Evolutionary conservation across 768 basidiomycete genomes (phyloP).

Genomic region (Termitomyces sp.): DNA sequence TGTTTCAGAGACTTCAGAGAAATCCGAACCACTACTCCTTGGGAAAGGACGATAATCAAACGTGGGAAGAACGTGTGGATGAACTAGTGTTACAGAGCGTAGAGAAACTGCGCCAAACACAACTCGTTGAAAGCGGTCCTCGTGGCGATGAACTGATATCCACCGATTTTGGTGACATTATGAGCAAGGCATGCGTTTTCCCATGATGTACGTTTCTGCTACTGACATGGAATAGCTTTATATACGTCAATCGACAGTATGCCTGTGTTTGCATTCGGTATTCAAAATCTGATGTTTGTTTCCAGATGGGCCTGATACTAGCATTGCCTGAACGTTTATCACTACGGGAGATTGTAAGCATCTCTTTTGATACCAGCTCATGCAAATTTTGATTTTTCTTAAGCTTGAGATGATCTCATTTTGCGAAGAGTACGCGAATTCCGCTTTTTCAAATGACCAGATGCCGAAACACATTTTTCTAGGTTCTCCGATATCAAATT

Average conservation of each 20-base stretch:
- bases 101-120: constrained; percentile 48
- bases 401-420: constrained; percentile 61
- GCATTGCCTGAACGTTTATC: constrained; percentile 3
- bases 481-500: constrained; percentile 68
- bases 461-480: background rate
- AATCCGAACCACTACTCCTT: constrained; percentile 78
- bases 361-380: constrained; percentile 1
- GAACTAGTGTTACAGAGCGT: constrained; percentile 70
- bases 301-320: constrained; percentile 64
- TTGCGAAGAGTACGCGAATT: constrained; percentile 56
- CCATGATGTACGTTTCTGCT: background rate
- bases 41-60: constrained; percentile 45
- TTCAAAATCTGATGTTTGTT: background rate
- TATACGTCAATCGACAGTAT: constrained; percentile 62
- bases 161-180: constrained; percentile 79
- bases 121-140: constrained; percentile 46
- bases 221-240: constrained; percentile 50
- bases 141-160: constrained; percentile 38
- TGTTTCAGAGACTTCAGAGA: constrained; percentile 79
- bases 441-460: background rate
- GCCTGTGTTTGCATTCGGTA: constrained; percentile 2
- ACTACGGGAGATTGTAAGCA: constrained; percentile 32
- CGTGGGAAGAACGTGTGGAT: constrained; percentile 69
- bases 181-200: constrained; percentile 62
- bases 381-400: background rate